Evolutionary conservation across 2,329 filamentous ascomycete genomes (phyloP), one percentile per base, ranked within the genome.

Genomic region (Colletotrichum chrysophilum): DNA sequence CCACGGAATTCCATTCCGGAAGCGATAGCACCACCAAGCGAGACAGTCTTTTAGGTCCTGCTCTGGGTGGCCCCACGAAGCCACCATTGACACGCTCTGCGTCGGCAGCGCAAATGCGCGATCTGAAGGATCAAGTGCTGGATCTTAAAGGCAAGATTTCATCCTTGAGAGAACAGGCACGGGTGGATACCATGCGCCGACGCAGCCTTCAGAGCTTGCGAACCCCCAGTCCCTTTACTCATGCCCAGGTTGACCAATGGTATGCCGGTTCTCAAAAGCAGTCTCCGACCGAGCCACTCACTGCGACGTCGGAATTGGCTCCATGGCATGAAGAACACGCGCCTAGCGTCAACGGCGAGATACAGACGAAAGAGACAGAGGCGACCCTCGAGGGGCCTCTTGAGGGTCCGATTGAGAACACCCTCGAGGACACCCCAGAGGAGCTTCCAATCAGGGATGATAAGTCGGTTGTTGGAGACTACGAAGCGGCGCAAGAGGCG

Each of bases 121-220:
- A 91, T 67, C 87, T 98, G 58, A 95, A 95, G 76, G 93, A 95
- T 78, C 95, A 98, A 82, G 95, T 98, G 91, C 93, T 94, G 71
- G 95, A 94, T 69, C 88, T 98, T 62, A 96, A 96, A 81, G 95
- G 94, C 75, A 95, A 95, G 80, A 96, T 98, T 43, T 96, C 95
- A 2, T 94, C 89, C 18, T 84, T 98, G 56, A 94, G 94, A 79
- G 92, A 96, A 77, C 93, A 95, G 79, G 94, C 95, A 0, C 91
- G 94, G 24, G 94, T 94, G 74, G 96, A 98, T 79, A 95, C 91
- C 79, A 84, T 97, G 80, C 93, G 94, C 80, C 91, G 96, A 66
- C 91, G 93, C 71, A 98, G 95, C 82, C 84, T 96, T 68, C 93
- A 95, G 79, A 96, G 91, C 80, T 84, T 96, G 75, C 91, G 94